Evolutionary conservation across 225 moss, liverwort and hornwort species (phyloP).

Genomic region (Physcomitrium patens): DNA sequence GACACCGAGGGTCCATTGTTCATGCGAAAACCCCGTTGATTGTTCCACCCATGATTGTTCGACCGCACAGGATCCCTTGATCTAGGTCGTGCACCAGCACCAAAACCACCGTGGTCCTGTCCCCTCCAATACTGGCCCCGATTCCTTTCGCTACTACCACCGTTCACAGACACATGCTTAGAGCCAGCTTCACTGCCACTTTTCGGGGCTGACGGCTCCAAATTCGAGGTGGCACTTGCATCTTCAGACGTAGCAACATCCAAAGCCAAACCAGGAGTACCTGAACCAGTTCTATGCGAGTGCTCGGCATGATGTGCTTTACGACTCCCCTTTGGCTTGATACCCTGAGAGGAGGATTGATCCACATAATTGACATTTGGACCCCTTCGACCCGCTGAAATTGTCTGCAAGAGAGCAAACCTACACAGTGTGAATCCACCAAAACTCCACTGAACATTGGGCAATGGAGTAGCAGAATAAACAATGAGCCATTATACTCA

Average conservation of each 20-base stretch:
- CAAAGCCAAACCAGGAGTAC: conserved; percentile 28
- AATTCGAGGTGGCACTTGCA: conserved; percentile 27
- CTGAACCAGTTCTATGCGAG: conserved; percentile 39
- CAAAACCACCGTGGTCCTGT: conserved; percentile 54
- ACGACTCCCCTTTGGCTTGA: conserved; percentile 64
- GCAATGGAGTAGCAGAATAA: neutral
- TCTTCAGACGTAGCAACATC: conserved; percentile 44
- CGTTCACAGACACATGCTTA: conserved; percentile 46
- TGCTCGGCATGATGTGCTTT: conserved; percentile 52
- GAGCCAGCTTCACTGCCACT: conserved; percentile 53
- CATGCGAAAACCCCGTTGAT: conserved; percentile 67
- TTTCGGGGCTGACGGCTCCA: conserved; percentile 46
- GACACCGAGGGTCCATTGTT: conserved; percentile 64
- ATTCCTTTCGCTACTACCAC: conserved; percentile 61
- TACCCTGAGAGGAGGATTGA: conserved; percentile 46
- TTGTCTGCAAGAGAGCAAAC: conserved; percentile 49
- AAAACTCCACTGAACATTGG: neutral
- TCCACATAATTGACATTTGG: conserved; percentile 44
- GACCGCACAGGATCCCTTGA: conserved; percentile 77
- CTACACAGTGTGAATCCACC: conserved; percentile 36
- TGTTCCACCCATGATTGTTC: conserved; percentile 71
- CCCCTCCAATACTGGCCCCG: conserved; percentile 66
- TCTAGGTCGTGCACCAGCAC: conserved; percentile 59
- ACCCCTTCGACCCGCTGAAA: conserved; percentile 60
- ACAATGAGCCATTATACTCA: neutral